phyloP scores from a whole-genome alignment of 1,284 basidiomycete species.

The Ustilago vetiveriae region DNA sequence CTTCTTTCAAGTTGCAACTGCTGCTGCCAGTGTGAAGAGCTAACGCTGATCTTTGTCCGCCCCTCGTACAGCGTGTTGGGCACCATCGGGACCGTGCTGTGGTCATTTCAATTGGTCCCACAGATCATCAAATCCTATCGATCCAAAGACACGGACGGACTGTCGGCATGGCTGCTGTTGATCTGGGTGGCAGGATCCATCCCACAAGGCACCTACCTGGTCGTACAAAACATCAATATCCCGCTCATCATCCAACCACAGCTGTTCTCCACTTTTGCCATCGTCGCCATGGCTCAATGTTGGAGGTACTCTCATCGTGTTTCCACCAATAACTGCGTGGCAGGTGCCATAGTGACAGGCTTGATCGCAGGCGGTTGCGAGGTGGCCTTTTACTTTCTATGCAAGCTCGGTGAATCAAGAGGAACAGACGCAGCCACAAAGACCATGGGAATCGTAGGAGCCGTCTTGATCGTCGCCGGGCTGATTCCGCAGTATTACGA shows the following conservation, averaged over 20 bases:
- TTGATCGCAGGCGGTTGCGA: slow-evolving; percentile 73
- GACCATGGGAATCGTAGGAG: slow-evolving; percentile 76
- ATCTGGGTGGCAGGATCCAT: slow-evolving; percentile 76
- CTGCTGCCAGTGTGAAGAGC: too few species aligned
- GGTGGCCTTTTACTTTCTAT: slow-evolving; percentile 72
- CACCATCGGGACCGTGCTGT: slow-evolving; percentile 72
- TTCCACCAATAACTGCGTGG: slow-evolving; percentile 68
- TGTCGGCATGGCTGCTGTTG: slow-evolving; percentile 78
- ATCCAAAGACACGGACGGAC: slow-evolving; percentile 77
- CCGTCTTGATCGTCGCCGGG: slow-evolving; percentile 74
- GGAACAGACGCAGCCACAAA: slow-evolving; percentile 71
- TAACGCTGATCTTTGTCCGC: too few species aligned
- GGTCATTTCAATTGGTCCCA: slow-evolving; percentile 78
- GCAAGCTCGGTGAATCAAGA: slow-evolving; percentile 69
- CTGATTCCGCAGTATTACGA: slow-evolving; percentile 75
- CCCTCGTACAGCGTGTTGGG: slow-evolving; percentile 43
- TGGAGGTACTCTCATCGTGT: slow-evolving; percentile 72
- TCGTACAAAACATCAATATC: slow-evolving; percentile 77
- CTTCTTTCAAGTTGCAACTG: not conserved
- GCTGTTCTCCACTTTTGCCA: slow-evolving; percentile 74
- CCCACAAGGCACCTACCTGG: slow-evolving; percentile 77
- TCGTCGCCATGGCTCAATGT: slow-evolving; percentile 73
- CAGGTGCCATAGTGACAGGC: slow-evolving; percentile 68
- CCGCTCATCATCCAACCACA: slow-evolving; percentile 79
- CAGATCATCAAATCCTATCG: slow-evolving; percentile 77